Percentiles rank a stretch among this genome's conserved stretches.
These are phyloP conservation scores for Solanum dulcamara DNA, from an alignment of 257 asterid species.

Conservation along the genomic window DNA sequence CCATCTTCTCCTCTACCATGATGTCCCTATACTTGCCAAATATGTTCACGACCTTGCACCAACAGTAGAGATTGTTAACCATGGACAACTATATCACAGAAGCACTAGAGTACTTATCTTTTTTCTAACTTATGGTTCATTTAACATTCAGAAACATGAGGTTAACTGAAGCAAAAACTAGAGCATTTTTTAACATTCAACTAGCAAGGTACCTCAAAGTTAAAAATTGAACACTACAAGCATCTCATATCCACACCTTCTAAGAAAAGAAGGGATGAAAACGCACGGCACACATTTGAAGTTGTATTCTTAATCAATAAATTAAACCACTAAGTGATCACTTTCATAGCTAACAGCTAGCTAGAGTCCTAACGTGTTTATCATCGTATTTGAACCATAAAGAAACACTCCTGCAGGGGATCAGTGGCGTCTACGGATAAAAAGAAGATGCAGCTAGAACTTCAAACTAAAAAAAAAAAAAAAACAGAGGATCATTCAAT, in stretches of 20 bases:
- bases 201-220: neutral
- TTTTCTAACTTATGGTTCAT: neutral
- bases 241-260: neutral
- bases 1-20: slow-evolving; percentile 43
- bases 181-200: neutral
- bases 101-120: neutral
- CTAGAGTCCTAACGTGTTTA: neutral
- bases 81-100: neutral
- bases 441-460: neutral
- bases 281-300: neutral
- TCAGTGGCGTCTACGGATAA: neutral
- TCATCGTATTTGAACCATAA: neutral
- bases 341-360: neutral
- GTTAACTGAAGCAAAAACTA: neutral
- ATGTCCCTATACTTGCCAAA: slow-evolving; percentile 44
- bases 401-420: neutral
- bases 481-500: neutral
- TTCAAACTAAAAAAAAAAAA: neutral
- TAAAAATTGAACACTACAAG: neutral
- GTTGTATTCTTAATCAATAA: neutral
- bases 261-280: neutral
- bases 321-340: neutral
- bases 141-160: neutral
- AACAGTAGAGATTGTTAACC: neutral
- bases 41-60: slow-evolving; percentile 33